Conservation (phyloP, 2,329 filamentous ascomycete species). For the Aotearoamyces nothofagi region DNA sequence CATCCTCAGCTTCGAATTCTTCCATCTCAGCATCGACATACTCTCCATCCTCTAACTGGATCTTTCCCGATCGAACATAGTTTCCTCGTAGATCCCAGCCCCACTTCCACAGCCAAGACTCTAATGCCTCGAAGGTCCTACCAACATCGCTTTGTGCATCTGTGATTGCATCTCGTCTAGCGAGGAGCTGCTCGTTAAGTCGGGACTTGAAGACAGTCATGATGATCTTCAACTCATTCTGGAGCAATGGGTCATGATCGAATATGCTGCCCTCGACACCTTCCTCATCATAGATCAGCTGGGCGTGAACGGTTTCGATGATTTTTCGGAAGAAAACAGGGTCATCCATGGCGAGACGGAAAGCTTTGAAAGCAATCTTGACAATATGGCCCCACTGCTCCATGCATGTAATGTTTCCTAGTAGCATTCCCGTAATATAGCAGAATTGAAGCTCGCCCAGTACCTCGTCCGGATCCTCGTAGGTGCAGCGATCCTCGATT, state of each 20-base stretch:
- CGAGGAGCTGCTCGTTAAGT: slow-evolving; percentile 30
- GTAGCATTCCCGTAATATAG: slow-evolving; percentile 39
- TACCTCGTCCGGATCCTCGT: slow-evolving; percentile 26
- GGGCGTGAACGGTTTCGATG: slow-evolving; percentile 34
- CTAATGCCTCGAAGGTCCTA: slow-evolving; percentile 31
- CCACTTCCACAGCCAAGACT: slow-evolving; percentile 28
- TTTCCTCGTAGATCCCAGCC: slow-evolving; percentile 40
- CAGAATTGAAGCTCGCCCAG: slow-evolving; percentile 45
- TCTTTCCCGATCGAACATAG: slow-evolving; percentile 30
- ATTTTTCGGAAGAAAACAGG: slow-evolving; percentile 31
- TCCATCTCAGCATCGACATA: slow-evolving; percentile 29
- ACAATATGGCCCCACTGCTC: slow-evolving; percentile 47
- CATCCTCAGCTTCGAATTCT: slow-evolving; percentile 37
- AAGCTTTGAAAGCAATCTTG: slow-evolving; percentile 34
- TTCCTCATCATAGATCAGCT: slow-evolving; percentile 35
- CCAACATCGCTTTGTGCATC: slow-evolving; percentile 28
- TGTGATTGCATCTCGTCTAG: slow-evolving; percentile 20
- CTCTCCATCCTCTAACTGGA: slow-evolving; percentile 38
- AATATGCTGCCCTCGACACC: slow-evolving; percentile 30
- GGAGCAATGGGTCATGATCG: slow-evolving; percentile 17
- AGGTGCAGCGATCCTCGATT: slow-evolving; percentile 20
- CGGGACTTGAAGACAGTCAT: slow-evolving; percentile 39
- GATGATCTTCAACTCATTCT: slow-evolving; percentile 26
- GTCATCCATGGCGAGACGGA: slow-evolving; percentile 25
- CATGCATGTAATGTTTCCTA: slow-evolving; percentile 42